phyloP scores from a whole-genome alignment of 805 yeast genomes.

The Isabelozyma gotoi region DNA sequence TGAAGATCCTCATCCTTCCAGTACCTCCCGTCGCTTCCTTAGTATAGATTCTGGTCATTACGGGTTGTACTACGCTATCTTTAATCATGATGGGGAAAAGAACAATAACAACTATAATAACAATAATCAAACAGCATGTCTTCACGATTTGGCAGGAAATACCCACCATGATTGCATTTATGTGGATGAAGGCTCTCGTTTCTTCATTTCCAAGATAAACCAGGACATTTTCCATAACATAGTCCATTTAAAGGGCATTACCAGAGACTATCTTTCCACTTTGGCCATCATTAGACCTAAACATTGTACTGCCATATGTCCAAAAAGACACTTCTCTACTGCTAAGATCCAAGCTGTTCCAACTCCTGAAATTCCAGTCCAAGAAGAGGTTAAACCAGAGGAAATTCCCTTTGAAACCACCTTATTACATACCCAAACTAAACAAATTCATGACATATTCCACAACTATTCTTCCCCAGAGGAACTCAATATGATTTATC shows the following conservation, averaged over 20 bases:
- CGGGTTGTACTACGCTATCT: constrained; percentile 41
- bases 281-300: constrained; percentile 14
- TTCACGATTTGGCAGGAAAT: not conserved
- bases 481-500: constrained; percentile 35
- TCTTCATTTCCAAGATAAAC: constrained; percentile 31
- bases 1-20: constrained; percentile 21
- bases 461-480: constrained; percentile 12
- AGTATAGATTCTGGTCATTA: constrained; percentile 41
- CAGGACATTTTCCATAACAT: constrained; percentile 27
- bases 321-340: not conserved
- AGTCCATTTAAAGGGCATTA: constrained; percentile 18
- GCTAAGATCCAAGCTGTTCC: not conserved
- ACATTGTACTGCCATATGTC: not conserved
- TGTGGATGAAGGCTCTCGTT: constrained; percentile 10
- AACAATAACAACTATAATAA: constrained; percentile 3
- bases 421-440: constrained; percentile 18
- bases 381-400: constrained; percentile 1
- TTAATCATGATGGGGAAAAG: constrained; percentile 31
- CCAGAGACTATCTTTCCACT: constrained; percentile 20
- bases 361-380: not conserved
- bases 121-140: not conserved
- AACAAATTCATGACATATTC: constrained; percentile 16
- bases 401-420: constrained; percentile 15
- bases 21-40: constrained; percentile 15
- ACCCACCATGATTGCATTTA: not conserved